phyloP scores from a whole-genome alignment of 768 basidiomycete species.

The Gautieria morchelliformis region DNA sequence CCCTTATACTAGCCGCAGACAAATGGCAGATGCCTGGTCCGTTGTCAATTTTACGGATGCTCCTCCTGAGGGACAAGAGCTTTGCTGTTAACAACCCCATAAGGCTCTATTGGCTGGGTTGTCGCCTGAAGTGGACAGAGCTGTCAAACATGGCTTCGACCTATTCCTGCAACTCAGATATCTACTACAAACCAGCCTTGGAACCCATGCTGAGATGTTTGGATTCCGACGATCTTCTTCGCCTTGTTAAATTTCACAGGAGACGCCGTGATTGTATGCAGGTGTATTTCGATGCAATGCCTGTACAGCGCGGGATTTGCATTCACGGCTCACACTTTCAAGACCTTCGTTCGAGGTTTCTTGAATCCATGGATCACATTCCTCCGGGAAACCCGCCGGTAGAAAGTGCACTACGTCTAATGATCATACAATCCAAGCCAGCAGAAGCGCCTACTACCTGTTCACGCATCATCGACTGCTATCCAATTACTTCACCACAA shows the following conservation, averaged over 20 bases:
- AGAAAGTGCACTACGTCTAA: too few species aligned
- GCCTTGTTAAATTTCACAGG: neutral
- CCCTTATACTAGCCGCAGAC: slow-evolving; percentile 51
- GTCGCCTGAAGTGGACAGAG: neutral
- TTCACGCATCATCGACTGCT: too few species aligned
- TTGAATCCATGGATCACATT: too few species aligned
- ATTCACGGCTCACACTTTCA: too few species aligned
- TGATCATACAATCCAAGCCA: too few species aligned
- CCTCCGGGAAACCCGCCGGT: too few species aligned
- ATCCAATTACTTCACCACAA: too few species aligned
- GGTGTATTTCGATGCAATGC: neutral
- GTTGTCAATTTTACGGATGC: slow-evolving; percentile 45
- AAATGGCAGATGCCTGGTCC: slow-evolving; percentile 66
- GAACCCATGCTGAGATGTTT: neutral
- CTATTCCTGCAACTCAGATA: neutral
- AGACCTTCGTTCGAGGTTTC: too few species aligned
- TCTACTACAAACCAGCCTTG: neutral
- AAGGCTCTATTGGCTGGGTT: neutral
- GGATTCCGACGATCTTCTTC: neutral
- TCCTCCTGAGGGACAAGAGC: slow-evolving; percentile 30
- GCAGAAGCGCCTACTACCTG: too few species aligned
- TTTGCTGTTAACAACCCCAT: neutral
- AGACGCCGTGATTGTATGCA: neutral
- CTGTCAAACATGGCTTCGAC: neutral
- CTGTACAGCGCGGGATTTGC: too few species aligned